Evolutionary conservation across 1,139 yeast species (phyloP).

Genomic region (Yamadazyma dushanensis): DNA sequence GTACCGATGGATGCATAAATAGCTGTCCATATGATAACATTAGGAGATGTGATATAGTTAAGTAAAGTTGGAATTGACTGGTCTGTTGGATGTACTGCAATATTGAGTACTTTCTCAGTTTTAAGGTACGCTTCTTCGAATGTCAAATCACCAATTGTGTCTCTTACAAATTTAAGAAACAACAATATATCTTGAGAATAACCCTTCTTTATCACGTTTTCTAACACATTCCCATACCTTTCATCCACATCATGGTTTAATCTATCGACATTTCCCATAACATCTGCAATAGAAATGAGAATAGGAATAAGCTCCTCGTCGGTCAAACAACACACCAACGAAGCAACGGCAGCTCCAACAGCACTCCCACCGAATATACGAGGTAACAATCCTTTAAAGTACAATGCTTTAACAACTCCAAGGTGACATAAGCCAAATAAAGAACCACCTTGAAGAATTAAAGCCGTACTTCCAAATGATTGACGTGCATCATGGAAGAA

Average conservation of each 20-base stretch:
- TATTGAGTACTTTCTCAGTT: constrained; percentile 80
- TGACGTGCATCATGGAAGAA: constrained; percentile 90
- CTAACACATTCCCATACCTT: constrained; percentile 64
- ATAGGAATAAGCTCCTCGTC: constrained; percentile 57
- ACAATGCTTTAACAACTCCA: constrained; percentile 84
- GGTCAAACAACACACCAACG: constrained; percentile 70
- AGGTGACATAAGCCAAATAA: constrained; percentile 89
- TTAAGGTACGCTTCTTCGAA: constrained; percentile 91
- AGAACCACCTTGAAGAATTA: constrained; percentile 91
- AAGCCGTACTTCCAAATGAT: constrained; percentile 86
- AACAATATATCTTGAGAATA: constrained; percentile 82
- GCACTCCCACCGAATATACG: constrained; percentile 90
- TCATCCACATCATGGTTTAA: constrained; percentile 60
- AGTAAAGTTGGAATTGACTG: constrained; percentile 70
- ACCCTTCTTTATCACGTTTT: constrained; percentile 67
- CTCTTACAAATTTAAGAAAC: constrained; percentile 75
- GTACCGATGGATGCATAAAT: constrained; percentile 73
- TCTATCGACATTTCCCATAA: constrained; percentile 49
- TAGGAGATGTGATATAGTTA: constrained; percentile 92
- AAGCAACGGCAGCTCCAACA: constrained; percentile 91
- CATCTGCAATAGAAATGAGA: constrained; percentile 47
- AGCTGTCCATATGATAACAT: constrained; percentile 88
- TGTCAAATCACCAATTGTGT: constrained; percentile 79
- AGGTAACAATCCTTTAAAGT: constrained; percentile 74
- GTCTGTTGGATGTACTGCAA: constrained; percentile 86